Conservation (phyloP, 208 protist species). For the Trypanosoma congolense region DNA sequence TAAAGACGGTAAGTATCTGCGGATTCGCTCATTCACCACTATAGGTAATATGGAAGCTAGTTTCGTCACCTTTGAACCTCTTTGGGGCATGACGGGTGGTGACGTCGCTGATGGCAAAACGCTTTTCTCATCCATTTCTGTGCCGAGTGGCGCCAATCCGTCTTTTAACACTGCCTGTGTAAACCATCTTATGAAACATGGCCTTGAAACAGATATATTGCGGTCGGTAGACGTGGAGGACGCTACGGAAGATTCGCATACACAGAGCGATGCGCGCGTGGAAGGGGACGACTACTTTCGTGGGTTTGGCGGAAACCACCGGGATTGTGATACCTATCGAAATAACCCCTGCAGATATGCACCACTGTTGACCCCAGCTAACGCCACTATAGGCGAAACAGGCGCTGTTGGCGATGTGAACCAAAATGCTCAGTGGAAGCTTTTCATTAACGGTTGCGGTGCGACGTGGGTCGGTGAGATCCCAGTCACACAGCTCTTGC, state of each 20-base stretch:
- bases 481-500: constrained; percentile 60
- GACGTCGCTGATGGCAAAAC: neutral
- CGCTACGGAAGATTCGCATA: constrained; percentile 40
- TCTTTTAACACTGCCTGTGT: constrained; percentile 79
- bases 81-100: constrained; percentile 16
- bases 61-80: constrained; percentile 79
- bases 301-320: constrained; percentile 86
- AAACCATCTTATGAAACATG: constrained; percentile 48
- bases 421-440: constrained; percentile 55
- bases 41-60: constrained; percentile 78
- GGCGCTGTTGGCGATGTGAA: constrained; percentile 16
- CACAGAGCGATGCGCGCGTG: constrained; percentile 40
- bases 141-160: constrained; percentile 37
- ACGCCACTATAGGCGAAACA: too few relatives aligned
- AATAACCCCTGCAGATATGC: constrained; percentile 74
- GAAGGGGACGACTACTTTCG: constrained; percentile 86
- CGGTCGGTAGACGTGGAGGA: constrained; percentile 29
- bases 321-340: constrained; percentile 74
- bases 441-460: constrained; percentile 83
- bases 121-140: constrained; percentile 32
- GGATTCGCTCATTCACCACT: constrained; percentile 63
- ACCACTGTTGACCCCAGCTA: constrained; percentile 69
- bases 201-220: constrained; percentile 53
- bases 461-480: constrained; percentile 77
- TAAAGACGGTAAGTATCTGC: constrained; percentile 37